Evolutionary conservation across 805 yeast genomes (phyloP).

Genomic region (Candida oleophila): DNA sequence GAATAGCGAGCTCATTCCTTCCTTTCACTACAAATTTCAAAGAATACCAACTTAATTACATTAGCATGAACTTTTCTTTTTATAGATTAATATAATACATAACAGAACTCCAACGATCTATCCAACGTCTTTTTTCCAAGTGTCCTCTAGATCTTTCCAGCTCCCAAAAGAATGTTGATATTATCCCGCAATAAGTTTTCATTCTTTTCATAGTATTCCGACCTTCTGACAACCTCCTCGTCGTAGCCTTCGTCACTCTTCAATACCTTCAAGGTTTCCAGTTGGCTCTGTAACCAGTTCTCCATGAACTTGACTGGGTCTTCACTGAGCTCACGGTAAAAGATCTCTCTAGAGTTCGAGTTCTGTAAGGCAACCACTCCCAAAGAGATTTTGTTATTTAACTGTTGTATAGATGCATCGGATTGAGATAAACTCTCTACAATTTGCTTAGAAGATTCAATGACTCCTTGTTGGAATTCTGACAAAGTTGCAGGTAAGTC

Average conservation of each 20-base stretch:
- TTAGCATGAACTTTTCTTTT: background rate
- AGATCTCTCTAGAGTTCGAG: constrained; percentile 67
- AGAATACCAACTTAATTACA: no score
- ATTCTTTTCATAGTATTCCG: constrained; percentile 77
- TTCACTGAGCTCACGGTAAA: constrained; percentile 69
- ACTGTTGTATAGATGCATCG: constrained; percentile 42
- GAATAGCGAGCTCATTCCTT: no score
- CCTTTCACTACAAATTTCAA: no score
- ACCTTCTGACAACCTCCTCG: constrained; percentile 84
- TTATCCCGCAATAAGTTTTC: constrained; percentile 67
- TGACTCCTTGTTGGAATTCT: constrained; percentile 36
- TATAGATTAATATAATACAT: background rate
- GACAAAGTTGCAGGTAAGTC: constrained; percentile 38
- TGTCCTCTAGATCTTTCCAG: constrained; percentile 40
- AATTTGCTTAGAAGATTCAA: constrained; percentile 35
- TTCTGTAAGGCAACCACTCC: constrained; percentile 55
- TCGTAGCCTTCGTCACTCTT: constrained; percentile 87
- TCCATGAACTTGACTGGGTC: constrained; percentile 77
- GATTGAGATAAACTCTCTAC: constrained; percentile 44
- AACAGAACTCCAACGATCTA: background rate
- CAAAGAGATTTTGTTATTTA: constrained; percentile 43
- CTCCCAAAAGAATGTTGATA: constrained; percentile 68
- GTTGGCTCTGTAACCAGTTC: constrained; percentile 74
- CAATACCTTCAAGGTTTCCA: constrained; percentile 80
- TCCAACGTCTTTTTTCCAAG: background rate